Percentiles rank a stretch among this genome's conserved stretches.
Evolutionary conservation across 352 stramenopile genomes (phyloP).

Genomic region (Phytophthora rubi): DNA sequence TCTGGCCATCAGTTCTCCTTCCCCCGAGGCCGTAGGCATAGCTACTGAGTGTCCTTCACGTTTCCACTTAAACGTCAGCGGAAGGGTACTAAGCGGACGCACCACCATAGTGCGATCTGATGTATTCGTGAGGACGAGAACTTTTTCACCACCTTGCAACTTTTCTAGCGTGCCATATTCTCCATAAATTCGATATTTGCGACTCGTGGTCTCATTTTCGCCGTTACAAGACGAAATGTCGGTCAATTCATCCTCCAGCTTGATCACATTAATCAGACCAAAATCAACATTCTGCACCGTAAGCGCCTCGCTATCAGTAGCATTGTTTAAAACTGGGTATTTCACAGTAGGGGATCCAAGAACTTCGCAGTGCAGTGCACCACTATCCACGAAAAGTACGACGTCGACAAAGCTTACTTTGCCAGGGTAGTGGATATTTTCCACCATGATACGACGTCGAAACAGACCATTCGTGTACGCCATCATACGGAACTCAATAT

Average conservation of each 20-base stretch:
- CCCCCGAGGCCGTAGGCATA: conserved; percentile 6
- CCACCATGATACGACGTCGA: conserved; percentile 78
- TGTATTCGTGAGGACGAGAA: conserved; percentile 66
- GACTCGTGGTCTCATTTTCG: conserved; percentile 46
- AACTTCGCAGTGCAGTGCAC: conserved; percentile 55
- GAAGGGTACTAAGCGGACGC: conserved; percentile 75
- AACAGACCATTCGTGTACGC: conserved; percentile 81
- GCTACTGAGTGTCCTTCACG: background rate
- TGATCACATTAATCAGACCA: conserved; percentile 74
- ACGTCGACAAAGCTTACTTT: conserved; percentile 84
- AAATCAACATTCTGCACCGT: conserved; percentile 50
- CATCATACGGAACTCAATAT: conserved; percentile 68
- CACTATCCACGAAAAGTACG: conserved; percentile 84
- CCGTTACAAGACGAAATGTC: conserved; percentile 31
- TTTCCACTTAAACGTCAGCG: conserved; percentile 68
- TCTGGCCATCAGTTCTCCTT: conserved; percentile 31
- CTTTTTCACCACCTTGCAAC: conserved; percentile 22
- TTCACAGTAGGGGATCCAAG: conserved; percentile 8
- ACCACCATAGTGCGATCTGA: conserved; percentile 58
- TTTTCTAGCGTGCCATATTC: conserved; percentile 20
- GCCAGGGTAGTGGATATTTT: conserved; percentile 84
- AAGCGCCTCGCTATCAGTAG: background rate
- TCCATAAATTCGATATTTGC: conserved; percentile 74
- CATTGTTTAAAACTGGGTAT: background rate
- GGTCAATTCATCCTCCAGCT: conserved; percentile 68